phyloP scores from a whole-genome alignment of 345 rosid genomes.

The Kernera saxatilis region DNA sequence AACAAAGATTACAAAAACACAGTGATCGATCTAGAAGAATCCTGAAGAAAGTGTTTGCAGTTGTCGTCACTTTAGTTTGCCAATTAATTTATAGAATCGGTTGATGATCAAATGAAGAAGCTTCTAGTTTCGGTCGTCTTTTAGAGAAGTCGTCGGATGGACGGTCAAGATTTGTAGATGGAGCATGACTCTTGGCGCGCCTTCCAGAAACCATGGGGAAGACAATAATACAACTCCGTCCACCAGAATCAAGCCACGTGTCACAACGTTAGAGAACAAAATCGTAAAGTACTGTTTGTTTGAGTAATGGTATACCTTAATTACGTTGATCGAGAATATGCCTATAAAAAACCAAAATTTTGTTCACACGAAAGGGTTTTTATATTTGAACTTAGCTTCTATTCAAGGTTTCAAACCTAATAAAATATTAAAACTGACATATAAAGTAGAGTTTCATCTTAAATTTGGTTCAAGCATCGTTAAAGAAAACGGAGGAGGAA shows the following conservation, averaged over 20 bases:
- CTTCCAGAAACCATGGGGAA: conserved; percentile 5
- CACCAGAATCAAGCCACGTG: background rate
- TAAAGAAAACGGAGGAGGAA: background rate
- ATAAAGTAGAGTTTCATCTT: background rate
- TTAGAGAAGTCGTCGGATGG: background rate
- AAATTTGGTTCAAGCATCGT: background rate
- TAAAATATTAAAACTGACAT: background rate
- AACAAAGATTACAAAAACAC: background rate
- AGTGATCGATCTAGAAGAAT: background rate
- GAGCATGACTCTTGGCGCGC: conserved; percentile 5
- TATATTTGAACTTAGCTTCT: too few relatives aligned
- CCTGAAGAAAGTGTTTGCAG: background rate
- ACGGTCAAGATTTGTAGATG: conserved; percentile 7
- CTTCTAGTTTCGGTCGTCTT: conserved; percentile 9
- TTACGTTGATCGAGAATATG: too few relatives aligned
- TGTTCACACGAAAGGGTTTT: too few relatives aligned
- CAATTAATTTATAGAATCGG: background rate
- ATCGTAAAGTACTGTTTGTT: too few relatives aligned
- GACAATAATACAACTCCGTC: background rate
- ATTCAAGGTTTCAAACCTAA: background rate
- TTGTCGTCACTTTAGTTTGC: background rate
- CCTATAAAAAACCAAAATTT: too few relatives aligned
- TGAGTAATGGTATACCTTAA: too few relatives aligned
- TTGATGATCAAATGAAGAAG: conserved; percentile 10
- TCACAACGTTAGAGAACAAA: too few relatives aligned